A percentile compares a stretch with the other conserved stretches of the same genome.
phyloP scores from a whole-genome alignment of 208 protist species.

The Crithidia bombi region DNA sequence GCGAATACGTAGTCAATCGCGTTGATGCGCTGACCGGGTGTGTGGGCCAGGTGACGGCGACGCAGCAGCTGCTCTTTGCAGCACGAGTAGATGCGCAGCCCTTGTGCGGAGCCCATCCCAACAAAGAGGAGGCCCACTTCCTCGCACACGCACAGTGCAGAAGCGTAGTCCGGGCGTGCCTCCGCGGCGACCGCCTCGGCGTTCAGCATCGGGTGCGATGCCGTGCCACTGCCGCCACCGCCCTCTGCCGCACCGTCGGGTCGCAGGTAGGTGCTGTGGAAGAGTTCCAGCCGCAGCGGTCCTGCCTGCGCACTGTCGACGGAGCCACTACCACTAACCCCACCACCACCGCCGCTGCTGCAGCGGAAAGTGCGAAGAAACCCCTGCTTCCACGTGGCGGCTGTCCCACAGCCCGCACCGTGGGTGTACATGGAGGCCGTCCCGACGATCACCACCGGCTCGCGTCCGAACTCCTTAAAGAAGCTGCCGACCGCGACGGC shows the following conservation, averaged over 20 bases:
- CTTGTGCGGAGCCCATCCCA: constrained; percentile 59
- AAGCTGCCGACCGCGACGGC: constrained; percentile 72
- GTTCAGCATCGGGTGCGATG: constrained; percentile 1
- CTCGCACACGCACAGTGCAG: constrained; percentile 75
- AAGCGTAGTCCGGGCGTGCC: constrained; percentile 54
- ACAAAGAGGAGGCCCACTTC: constrained; percentile 81
- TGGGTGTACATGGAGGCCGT: constrained; percentile 70
- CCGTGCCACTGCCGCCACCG: neutral
- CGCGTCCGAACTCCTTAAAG: constrained; percentile 64
- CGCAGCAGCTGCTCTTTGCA: constrained; percentile 73
- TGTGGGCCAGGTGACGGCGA: constrained; percentile 62
- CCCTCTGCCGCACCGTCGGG: constrained; percentile 10
- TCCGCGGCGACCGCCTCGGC: constrained; percentile 4
- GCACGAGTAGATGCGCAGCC: constrained; percentile 81
- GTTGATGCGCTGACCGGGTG: constrained; percentile 66
- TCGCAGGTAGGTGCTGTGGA: constrained; percentile 70
- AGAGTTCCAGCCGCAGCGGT: constrained; percentile 53
- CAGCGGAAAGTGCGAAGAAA: constrained; percentile 76
- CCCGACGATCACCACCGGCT: constrained; percentile 74
- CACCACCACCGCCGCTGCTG: constrained; percentile 1
- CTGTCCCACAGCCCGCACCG: constrained; percentile 60
- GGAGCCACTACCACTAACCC: neutral
- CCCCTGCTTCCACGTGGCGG: constrained; percentile 56
- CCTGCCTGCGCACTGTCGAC: constrained; percentile 13
- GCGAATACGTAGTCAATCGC: constrained; percentile 79